phyloP scores from a whole-genome alignment of 768 basidiomycete species.

The Leccinum arenicola region DNA sequence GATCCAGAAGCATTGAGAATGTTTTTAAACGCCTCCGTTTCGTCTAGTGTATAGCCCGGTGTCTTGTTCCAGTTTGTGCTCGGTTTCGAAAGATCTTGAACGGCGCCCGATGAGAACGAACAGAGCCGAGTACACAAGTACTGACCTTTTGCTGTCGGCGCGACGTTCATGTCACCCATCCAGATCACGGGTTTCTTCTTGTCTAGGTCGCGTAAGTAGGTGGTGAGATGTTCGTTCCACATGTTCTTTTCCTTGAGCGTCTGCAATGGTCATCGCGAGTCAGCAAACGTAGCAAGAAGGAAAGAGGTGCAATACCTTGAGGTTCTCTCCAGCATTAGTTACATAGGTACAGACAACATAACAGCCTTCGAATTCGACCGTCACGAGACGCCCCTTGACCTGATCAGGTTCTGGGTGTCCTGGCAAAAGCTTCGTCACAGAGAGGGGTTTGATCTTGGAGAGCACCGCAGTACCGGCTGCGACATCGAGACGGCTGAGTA shows the following conservation, averaged over 20 bases:
- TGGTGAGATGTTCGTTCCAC: conserved; percentile 78
- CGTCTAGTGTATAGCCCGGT: conserved; percentile 79
- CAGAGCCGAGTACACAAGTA: not conserved
- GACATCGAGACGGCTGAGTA: conserved; percentile 2
- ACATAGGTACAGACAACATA: conserved; percentile 82
- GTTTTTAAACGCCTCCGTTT: conserved; percentile 70
- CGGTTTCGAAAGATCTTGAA: conserved; percentile 62
- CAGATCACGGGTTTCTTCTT: conserved; percentile 82
- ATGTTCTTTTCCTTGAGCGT: conserved; percentile 71
- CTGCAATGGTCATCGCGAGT: conserved; percentile 35
- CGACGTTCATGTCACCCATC: conserved; percentile 86
- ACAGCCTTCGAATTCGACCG: conserved; percentile 70
- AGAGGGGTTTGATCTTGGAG: conserved; percentile 72
- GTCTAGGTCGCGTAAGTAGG: conserved; percentile 70
- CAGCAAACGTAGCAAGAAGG: not conserved
- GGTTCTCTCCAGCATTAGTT: conserved; percentile 72
- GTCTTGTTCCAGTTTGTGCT: conserved; percentile 86
- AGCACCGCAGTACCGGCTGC: conserved; percentile 82
- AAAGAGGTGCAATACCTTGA: conserved; percentile 54
- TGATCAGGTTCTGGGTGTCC: conserved; percentile 62
- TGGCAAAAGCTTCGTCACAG: conserved; percentile 64
- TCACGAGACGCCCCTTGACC: conserved; percentile 77
- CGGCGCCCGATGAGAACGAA: not conserved
- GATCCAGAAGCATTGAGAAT: conserved; percentile 55
- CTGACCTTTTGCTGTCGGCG: conserved; percentile 69